Evolutionary conservation across 2,329 filamentous ascomycete species (phyloP).

Genomic region (Clonostachys chloroleuca): DNA sequence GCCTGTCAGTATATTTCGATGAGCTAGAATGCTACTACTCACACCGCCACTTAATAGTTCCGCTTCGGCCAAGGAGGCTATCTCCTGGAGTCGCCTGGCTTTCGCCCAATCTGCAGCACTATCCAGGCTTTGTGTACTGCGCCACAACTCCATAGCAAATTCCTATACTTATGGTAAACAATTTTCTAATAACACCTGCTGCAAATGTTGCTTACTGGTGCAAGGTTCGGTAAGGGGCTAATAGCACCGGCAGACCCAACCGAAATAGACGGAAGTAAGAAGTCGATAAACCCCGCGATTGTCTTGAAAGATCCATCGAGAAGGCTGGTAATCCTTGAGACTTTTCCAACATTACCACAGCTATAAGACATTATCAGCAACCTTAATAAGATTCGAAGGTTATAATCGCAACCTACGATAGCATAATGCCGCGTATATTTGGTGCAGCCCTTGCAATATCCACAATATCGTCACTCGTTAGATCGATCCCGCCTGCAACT

Average conservation of each 20-base stretch:
- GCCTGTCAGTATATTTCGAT: too few relatives aligned
- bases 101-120: too few relatives aligned
- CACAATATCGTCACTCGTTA: constrained; percentile 59
- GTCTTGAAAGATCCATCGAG: constrained; percentile 6
- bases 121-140: too few relatives aligned
- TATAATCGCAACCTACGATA: constrained; percentile 47
- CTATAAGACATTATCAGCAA: constrained; percentile 18
- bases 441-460: constrained; percentile 49
- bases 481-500: constrained; percentile 57
- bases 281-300: constrained; percentile 18
- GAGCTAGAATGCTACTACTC: too few relatives aligned
- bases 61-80: too few relatives aligned
- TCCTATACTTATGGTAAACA: too few relatives aligned
- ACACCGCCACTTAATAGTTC: too few relatives aligned
- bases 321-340: neutral
- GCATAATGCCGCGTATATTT: constrained; percentile 65
- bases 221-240: neutral
- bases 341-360: constrained; percentile 2
- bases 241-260: constrained; percentile 5
- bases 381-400: constrained; percentile 58
- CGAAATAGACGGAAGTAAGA: constrained; percentile 14
- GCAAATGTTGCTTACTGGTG: neutral
- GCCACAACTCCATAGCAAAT: too few relatives aligned
- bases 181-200: neutral
- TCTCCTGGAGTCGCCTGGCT: too few relatives aligned